Conservation (phyloP, 352 stramenopile species). For the Aphanomyces cochlioides region DNA sequence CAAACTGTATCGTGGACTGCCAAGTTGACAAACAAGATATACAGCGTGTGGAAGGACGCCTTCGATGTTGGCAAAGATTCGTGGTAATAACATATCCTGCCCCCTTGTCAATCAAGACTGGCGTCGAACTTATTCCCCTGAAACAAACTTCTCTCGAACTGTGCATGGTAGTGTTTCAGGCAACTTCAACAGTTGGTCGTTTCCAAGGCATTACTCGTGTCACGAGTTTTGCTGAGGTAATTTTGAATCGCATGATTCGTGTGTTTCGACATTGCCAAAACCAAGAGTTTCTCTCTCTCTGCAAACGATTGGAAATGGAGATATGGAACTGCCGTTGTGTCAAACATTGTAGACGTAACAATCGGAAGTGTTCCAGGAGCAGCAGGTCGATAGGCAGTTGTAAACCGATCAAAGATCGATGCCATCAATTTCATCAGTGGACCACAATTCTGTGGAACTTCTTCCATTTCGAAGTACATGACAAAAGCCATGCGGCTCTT, state of each 20-base stretch:
- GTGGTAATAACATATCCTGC: no score
- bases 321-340: not conserved
- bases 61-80: no score
- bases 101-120: no score
- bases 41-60: no score
- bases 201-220: no score
- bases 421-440: not conserved
- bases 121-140: no score
- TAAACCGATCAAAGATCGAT: not conserved
- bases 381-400: not conserved
- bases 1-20: no score
- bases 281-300: not conserved
- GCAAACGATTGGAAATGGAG: constrained; percentile 1
- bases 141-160: no score
- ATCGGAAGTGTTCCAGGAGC: not conserved
- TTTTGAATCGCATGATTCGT: not conserved
- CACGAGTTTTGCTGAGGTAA: not conserved
- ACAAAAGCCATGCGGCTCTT: not conserved
- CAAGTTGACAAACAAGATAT: no score
- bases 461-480: not conserved
- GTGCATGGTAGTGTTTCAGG: no score
- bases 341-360: not conserved
- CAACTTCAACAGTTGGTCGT: no score
- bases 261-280: not conserved
- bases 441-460: not conserved